These are phyloP conservation scores for Annulohypoxylon nitens DNA, from an alignment of 495 filamentous ascomycete species.

Conservation along the genomic window DNA sequence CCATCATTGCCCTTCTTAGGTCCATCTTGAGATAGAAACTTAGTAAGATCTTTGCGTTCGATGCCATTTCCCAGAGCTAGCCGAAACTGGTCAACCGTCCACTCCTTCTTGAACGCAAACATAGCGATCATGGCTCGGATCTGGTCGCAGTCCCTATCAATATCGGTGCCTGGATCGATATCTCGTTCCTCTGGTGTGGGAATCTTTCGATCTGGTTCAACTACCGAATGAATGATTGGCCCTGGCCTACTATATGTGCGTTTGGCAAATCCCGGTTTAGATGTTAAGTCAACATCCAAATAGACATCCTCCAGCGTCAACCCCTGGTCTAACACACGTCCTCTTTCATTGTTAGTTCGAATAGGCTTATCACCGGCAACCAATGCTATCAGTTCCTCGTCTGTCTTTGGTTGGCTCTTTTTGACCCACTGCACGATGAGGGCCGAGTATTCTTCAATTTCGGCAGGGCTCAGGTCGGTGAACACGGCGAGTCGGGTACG, in stretches of 20 bases:
- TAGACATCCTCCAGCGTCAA: not conserved
- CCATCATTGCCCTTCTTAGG: conserved; percentile 12
- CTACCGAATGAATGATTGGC: not conserved
- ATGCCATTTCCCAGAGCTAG: conserved; percentile 2
- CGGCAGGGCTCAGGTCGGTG: conserved; percentile 24
- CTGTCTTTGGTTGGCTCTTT: not conserved
- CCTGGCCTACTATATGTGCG: not conserved
- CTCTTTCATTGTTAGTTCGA: not conserved
- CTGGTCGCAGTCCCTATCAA: conserved; percentile 44
- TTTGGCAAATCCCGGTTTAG: conserved; percentile 4
- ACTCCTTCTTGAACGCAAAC: conserved; percentile 19
- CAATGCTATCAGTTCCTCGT: not conserved
- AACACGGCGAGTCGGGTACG: conserved; percentile 28
- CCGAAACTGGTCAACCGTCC: conserved; percentile 36
- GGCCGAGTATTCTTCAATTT: conserved; percentile 30
- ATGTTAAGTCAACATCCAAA: conserved; percentile 13
- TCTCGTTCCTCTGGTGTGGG: not conserved
- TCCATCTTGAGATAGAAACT: conserved; percentile 27
- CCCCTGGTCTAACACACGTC: not conserved
- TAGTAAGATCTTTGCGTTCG: conserved; percentile 22
- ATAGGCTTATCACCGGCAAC: not conserved
- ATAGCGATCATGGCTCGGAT: conserved; percentile 40
- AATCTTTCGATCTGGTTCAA: too few relatives aligned
- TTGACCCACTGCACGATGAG: conserved; percentile 18
- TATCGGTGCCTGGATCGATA: not conserved